Evolutionary conservation across 768 basidiomycete genomes (phyloP).

Genomic region (Russula dissimulans): DNA sequence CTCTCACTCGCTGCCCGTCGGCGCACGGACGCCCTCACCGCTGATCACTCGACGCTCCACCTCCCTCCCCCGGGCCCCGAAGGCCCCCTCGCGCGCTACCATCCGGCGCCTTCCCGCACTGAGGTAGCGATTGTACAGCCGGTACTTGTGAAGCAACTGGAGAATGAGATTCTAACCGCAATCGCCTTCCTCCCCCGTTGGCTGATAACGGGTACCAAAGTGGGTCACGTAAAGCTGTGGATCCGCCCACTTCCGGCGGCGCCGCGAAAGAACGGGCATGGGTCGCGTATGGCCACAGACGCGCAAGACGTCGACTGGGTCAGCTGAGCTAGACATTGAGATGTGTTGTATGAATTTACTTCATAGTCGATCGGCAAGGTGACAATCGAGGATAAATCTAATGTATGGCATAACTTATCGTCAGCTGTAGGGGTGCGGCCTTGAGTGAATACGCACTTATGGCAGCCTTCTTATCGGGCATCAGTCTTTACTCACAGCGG

Average conservation of each 20-base stretch:
- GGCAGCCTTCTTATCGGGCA: not conserved
- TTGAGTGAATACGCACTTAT: not conserved
- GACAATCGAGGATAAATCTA: not conserved
- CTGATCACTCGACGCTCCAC: conserved; percentile 48
- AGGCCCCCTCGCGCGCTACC: conserved; percentile 48
- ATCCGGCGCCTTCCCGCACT: conserved; percentile 83
- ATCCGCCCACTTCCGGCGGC: conserved; percentile 52
- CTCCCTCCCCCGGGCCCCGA: conserved; percentile 40
- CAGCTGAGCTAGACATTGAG: not conserved
- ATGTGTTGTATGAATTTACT: not conserved
- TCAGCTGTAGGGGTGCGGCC: not conserved
- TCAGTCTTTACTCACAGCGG: not conserved
- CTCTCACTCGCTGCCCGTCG: conserved; percentile 64
- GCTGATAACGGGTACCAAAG: conserved; percentile 70
- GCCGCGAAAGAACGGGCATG: conserved; percentile 12
- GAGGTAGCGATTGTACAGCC: conserved; percentile 89
- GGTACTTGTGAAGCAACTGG: conserved; percentile 78
- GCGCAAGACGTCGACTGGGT: conserved; percentile 12
- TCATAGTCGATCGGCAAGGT: not conserved
- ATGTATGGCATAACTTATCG: conserved; percentile 11
- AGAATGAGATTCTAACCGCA: conserved; percentile 66
- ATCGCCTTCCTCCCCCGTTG: conserved; percentile 72
- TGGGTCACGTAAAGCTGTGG: conserved; percentile 78
- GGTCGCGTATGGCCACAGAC: conserved; percentile 1
- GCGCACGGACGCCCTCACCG: conserved; percentile 22